These are phyloP conservation scores for Hirschioporus abietinus DNA, from an alignment of 768 basidiomycete species.

Conservation along the genomic window DNA sequence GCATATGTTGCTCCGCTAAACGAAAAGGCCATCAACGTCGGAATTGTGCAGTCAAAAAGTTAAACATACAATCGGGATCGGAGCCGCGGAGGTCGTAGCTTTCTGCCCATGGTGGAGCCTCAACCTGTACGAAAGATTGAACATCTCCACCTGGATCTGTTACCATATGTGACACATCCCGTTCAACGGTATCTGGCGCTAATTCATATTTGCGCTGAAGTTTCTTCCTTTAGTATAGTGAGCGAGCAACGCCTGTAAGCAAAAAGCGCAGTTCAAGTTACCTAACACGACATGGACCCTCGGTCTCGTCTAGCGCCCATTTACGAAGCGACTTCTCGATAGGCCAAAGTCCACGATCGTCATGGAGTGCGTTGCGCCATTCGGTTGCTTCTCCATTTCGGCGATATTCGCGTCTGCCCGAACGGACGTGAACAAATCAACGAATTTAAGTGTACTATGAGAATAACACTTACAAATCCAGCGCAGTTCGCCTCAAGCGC, in stretches of 20 bases:
- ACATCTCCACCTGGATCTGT: conserved; percentile 46
- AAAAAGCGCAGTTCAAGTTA: conserved; percentile 25
- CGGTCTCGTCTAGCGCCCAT: conserved; percentile 89
- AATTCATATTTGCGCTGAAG: conserved; percentile 58
- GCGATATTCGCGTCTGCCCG: conserved; percentile 53
- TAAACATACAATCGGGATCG: conserved; percentile 50
- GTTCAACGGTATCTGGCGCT: conserved; percentile 39
- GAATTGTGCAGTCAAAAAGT: conserved; percentile 5
- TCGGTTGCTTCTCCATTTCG: conserved; percentile 21
- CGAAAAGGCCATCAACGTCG: neutral
- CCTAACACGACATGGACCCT: conserved; percentile 86
- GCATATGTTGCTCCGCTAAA: conserved; percentile 44
- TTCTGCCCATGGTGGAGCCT: conserved; percentile 72
- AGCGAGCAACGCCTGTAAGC: conserved; percentile 6
- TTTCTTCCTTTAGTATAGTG: conserved; percentile 51
- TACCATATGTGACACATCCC: conserved; percentile 38
- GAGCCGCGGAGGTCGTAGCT: conserved; percentile 62
- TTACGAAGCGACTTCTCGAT: conserved; percentile 37
- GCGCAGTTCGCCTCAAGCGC: conserved; percentile 58
- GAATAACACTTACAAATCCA: conserved; percentile 58
- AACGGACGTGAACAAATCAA: neutral
- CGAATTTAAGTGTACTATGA: neutral
- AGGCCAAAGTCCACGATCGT: conserved; percentile 84
- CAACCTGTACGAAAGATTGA: conserved; percentile 44
- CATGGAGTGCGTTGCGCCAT: conserved; percentile 56